Percentiles rank a stretch among this genome's conserved stretches.
These are phyloP conservation scores for Eucalyptus tenuipes DNA, from an alignment of 345 rosid genomes.

Conservation along the genomic window DNA sequence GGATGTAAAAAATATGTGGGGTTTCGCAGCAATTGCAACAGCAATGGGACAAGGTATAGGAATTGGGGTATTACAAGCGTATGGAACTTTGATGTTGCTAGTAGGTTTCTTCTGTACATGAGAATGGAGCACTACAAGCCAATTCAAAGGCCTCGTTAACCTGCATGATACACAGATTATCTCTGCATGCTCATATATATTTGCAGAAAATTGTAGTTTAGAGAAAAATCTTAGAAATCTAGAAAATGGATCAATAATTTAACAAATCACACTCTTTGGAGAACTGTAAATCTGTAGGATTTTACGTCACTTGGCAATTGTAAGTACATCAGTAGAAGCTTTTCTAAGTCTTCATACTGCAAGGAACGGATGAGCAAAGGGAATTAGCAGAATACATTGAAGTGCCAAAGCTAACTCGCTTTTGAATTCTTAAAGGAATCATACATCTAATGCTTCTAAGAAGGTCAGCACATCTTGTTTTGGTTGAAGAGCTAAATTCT, in stretches of 20 bases:
- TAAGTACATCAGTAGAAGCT: not conserved
- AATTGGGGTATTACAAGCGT: not conserved
- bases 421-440: not conserved
- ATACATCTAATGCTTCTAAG: not conserved
- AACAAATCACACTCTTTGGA: not conserved
- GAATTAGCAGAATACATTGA: not conserved
- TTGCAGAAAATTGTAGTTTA: not conserved
- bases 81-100: not conserved
- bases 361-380: not conserved
- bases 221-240: not conserved
- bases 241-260: not conserved
- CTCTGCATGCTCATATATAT: not conserved
- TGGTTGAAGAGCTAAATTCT: not conserved
- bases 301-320: not conserved
- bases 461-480: not conserved
- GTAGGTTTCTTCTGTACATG: not conserved
- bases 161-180: not conserved
- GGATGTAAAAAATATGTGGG: not conserved
- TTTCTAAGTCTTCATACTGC: not conserved
- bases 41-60: not conserved
- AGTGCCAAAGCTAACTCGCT: not conserved
- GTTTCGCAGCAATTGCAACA: not conserved
- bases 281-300: not conserved
- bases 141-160: not conserved
- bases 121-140: not conserved